Evolutionary conservation across 768 basidiomycete genomes (phyloP).

Genomic region (Paxillus rubicundulus): DNA sequence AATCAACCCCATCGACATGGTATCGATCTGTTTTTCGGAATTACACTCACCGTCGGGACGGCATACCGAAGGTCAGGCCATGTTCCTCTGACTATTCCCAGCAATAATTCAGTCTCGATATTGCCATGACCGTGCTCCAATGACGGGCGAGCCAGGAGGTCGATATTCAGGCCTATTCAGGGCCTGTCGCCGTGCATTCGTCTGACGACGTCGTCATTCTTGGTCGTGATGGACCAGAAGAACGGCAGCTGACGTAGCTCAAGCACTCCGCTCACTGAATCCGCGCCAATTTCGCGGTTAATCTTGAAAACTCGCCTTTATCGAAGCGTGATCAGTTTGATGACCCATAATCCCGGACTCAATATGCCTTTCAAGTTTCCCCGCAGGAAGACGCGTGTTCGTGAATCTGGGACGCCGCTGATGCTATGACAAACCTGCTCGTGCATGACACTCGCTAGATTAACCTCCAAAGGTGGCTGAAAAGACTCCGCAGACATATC

Average conservation of each 20-base stretch:
- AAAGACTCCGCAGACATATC: conserved; percentile 19
- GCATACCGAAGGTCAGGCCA: conserved; percentile 19
- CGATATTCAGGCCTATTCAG: no score
- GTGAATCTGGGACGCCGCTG: conserved; percentile 10
- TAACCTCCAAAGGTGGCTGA: conserved; percentile 12
- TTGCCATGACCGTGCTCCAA: conserved; percentile 1
- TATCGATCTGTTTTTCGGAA: conserved; percentile 12
- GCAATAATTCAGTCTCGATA: conserved; percentile 1
- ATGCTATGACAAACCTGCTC: conserved; percentile 7
- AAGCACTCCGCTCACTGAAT: conserved; percentile 6
- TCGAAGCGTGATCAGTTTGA: conserved; percentile 22
- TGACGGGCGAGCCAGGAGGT: no score
- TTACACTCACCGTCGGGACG: conserved; percentile 20
- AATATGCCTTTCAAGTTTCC: conserved; percentile 11
- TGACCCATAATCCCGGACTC: conserved; percentile 15
- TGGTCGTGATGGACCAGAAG: background rate
- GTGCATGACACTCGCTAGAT: conserved; percentile 10
- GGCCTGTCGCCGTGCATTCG: background rate
- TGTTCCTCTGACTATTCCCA: conserved; percentile 4
- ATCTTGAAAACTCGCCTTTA: conserved; percentile 22
- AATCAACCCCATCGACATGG: conserved; percentile 17
- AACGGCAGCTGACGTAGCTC: conserved; percentile 1
- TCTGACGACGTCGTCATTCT: background rate
- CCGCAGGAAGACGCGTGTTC: conserved; percentile 20
- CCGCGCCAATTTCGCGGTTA: conserved; percentile 18